Evolutionary conservation across 306 rosid species (phyloP), one percentile per base, ranked within the genome.

Genomic region (Begonia fuchsioides): DNA sequence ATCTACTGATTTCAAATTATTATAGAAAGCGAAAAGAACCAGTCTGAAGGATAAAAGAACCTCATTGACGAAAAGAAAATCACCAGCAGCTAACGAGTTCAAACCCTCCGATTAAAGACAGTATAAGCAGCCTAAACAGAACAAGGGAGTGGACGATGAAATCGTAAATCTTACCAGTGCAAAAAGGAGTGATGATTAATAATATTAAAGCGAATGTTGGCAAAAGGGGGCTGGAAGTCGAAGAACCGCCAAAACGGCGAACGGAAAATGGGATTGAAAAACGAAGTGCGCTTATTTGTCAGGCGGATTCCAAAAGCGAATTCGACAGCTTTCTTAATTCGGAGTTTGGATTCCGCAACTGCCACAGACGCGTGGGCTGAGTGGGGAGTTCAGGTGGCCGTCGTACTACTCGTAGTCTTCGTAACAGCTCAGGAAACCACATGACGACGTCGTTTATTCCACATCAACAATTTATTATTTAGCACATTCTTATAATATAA

Each of bases 201-300:
- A 68, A 52, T 20, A 57, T 47, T 59, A 39, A 61, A 48, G 71
- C 71, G 69, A 68, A 75, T 71, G 80, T 66, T 63, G 71, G 79
- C 69, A 81, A 74, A 82, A 44, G 77, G 61, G 69, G 59, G 73
- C n/a, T n/a, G 61, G 64, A 64, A 44, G 75, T 46, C 52, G 64
- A 38, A 58, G 64, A 79, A 77, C 78, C 90, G 86, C 94, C 82
- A 81, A 79, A 81, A 35, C 10, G 35, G 35, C 56, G 62, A 52
- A 52, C 49, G 46, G n/a, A 32, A 48, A 17, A 9, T 38, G 68
- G 39, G 50, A 26, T 26, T 20, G 49, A 39, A 43, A 61, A 32
- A 41, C 44, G 55, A 43, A 41, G 53, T 20, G 67, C 38, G 49
- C 17, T 6, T 58, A 43, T 58, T 67, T 61, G 62, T 66, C 67